Percentiles rank a stretch among this genome's conserved stretches.
Evolutionary conservation across 1,284 basidiomycete genomes (phyloP).

Genomic region (Melampsora occidentalis): DNA sequence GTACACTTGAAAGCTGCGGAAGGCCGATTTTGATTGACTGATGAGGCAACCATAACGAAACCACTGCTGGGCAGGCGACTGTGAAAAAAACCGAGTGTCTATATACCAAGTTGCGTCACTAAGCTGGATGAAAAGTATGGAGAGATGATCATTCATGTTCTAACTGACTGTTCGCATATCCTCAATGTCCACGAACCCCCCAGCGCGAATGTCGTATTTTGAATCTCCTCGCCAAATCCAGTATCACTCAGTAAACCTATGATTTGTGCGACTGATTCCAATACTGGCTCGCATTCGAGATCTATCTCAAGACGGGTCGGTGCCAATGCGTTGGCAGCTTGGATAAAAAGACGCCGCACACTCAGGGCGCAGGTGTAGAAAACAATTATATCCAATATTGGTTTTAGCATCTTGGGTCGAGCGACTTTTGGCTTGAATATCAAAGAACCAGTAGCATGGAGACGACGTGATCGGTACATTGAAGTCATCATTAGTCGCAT

Average conservation of each 20-base stretch:
- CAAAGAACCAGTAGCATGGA: background rate
- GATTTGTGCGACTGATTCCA: slow-evolving; percentile 10
- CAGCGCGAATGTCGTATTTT: background rate
- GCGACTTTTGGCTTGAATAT: background rate
- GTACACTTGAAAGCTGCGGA: slow-evolving; percentile 12
- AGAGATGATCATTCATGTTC: background rate
- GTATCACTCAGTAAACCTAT: slow-evolving; percentile 8
- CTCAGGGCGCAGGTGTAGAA: slow-evolving; percentile 9
- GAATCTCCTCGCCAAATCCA: background rate
- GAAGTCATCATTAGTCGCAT: slow-evolving; percentile 36
- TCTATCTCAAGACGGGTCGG: slow-evolving; percentile 15
- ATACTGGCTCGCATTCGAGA: slow-evolving; percentile 22
- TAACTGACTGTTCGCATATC: slow-evolving; percentile 16
- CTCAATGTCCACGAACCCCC: slow-evolving; percentile 19
- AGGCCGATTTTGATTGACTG: slow-evolving; percentile 18
- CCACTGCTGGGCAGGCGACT: slow-evolving; percentile 23
- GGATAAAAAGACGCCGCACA: slow-evolving; percentile 5
- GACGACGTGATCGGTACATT: slow-evolving; percentile 30
- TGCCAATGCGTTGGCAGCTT: slow-evolving; percentile 15
- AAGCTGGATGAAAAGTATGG: background rate
- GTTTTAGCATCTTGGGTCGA: slow-evolving; percentile 27
- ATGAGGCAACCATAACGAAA: slow-evolving; percentile 19
- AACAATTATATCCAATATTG: slow-evolving; percentile 26
- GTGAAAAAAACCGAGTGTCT: slow-evolving; percentile 21
- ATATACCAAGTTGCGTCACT: background rate